These are phyloP conservation scores for Geoglossum glabrum DNA, from an alignment of 495 filamentous ascomycete species.

Conservation along the genomic window DNA sequence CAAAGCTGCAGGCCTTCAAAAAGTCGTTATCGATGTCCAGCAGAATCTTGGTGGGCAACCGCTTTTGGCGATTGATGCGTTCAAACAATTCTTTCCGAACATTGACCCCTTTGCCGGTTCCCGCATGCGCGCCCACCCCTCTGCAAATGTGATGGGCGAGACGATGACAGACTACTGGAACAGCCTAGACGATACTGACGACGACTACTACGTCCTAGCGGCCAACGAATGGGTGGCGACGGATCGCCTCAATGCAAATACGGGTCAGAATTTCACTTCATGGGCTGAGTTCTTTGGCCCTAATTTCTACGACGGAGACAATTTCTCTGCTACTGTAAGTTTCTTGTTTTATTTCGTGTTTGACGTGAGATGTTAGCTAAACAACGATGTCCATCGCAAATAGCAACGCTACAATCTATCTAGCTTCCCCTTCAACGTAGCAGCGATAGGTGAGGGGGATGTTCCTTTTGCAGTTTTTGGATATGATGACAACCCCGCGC, in stretches of 20 bases:
- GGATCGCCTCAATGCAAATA: constrained; percentile 23
- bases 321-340: constrained; percentile 21
- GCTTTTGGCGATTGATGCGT: constrained; percentile 24
- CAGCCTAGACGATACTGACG: constrained; percentile 6
- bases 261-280: constrained; percentile 25
- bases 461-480: constrained; percentile 19
- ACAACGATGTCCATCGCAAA: not conserved
- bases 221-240: constrained; percentile 24
- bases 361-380: not conserved
- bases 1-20: constrained; percentile 19
- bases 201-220: constrained; percentile 12
- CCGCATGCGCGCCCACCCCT: constrained; percentile 23
- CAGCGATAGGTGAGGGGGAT: not conserved
- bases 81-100: constrained; percentile 32
- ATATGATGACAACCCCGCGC: constrained; percentile 19
- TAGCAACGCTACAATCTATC: constrained; percentile 28
- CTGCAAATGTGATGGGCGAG: constrained; percentile 24
- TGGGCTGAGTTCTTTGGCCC: constrained; percentile 36
- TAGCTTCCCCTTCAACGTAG: constrained; percentile 22
- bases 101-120: constrained; percentile 23
- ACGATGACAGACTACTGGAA: constrained; percentile 20
- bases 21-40: constrained; percentile 31
- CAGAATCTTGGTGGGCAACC: constrained; percentile 25
- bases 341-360: constrained; percentile 1
- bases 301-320: constrained; percentile 20